Percentiles rank a stretch among this genome's conserved stretches.
Conservation (phyloP, 495 filamentous ascomycete genomes). For the Tirmania nivea region DNA sequence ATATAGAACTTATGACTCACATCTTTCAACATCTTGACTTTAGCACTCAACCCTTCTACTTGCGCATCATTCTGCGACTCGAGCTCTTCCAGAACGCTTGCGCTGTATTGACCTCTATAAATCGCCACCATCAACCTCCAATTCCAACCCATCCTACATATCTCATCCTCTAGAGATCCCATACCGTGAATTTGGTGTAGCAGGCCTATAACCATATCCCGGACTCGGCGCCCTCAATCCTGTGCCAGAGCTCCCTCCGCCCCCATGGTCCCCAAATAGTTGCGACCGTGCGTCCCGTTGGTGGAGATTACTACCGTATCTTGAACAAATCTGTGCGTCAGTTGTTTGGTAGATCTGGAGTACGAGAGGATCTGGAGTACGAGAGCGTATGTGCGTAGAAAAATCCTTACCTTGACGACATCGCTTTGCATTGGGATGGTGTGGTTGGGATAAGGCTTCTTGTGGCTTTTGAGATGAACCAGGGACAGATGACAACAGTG, state of each 20-base stretch:
- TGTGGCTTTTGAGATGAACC: background rate
- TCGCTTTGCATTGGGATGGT: background rate
- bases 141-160: slow-evolving; percentile 7
- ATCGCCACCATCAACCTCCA: background rate
- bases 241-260: slow-evolving; percentile 42
- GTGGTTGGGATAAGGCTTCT: background rate
- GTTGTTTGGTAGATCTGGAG: too few species aligned
- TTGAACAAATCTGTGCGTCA: background rate
- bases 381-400: too few species aligned
- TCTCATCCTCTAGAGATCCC: too few species aligned
- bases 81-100: slow-evolving; percentile 76
- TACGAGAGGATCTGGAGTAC: too few species aligned
- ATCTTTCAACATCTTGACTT: slow-evolving; percentile 81
- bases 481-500: background rate
- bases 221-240: slow-evolving; percentile 13
- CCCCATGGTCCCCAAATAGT: slow-evolving; percentile 71
- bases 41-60: slow-evolving; percentile 71
- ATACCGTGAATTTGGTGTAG: slow-evolving; percentile 68
- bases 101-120: slow-evolving; percentile 69
- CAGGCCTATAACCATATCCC: slow-evolving; percentile 27
- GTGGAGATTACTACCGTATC: slow-evolving; percentile 29
- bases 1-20: slow-evolving; percentile 29
- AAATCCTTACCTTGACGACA: background rate
- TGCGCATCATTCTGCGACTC: slow-evolving; percentile 90
- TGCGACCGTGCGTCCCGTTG: slow-evolving; percentile 72